A percentile compares a stretch with the other conserved stretches of the same genome.
Evolutionary conservation across 176 grass and related monocot genomes (phyloP).

Genomic region (Oropetium thomaeum): DNA sequence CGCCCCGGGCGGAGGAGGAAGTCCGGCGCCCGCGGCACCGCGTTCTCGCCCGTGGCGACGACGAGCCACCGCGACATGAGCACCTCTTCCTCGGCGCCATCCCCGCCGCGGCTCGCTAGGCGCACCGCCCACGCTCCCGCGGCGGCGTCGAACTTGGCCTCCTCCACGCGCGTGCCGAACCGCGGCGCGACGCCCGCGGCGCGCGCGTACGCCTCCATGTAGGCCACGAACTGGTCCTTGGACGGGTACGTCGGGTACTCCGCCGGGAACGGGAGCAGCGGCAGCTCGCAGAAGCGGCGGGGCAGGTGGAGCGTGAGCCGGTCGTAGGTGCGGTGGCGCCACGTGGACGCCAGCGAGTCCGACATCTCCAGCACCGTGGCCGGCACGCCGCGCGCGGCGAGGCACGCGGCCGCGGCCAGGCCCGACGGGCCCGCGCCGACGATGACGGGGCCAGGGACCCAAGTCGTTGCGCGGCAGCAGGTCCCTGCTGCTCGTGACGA

Average conservation of each 20-base stretch:
- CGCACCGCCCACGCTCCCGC: slow-evolving; percentile 56
- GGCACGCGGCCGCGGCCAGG: slow-evolving; percentile 73
- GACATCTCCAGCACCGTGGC: slow-evolving; percentile 70
- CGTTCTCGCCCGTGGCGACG: slow-evolving; percentile 95
- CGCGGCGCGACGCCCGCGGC: slow-evolving; percentile 54
- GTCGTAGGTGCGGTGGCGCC: slow-evolving; percentile 89
- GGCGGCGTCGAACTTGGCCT: slow-evolving; percentile 48
- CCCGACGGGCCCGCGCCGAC: slow-evolving; percentile 90
- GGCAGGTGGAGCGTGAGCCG: slow-evolving; percentile 92
- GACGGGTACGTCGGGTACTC: slow-evolving; percentile 70
- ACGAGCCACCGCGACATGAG: slow-evolving; percentile 69
- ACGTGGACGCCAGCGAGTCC: slow-evolving; percentile 78
- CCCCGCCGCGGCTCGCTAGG: background rate
- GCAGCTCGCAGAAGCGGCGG: slow-evolving; percentile 92
- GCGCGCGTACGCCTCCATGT: slow-evolving; percentile 76
- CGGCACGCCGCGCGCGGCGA: slow-evolving; percentile 66
- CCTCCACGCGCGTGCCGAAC: slow-evolving; percentile 59
- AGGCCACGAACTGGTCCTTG: slow-evolving; percentile 83
- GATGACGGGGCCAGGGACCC: slow-evolving; percentile 66
- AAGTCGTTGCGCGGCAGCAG: no score
- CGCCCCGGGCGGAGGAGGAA: slow-evolving; percentile 33
- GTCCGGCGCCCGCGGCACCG: slow-evolving; percentile 58
- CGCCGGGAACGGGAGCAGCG: slow-evolving; percentile 64
- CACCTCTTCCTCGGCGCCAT: no score
- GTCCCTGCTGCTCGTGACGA: background rate